Percentiles rank a stretch among this genome's conserved stretches.
These are phyloP conservation scores for Globisporangium spiculum DNA, from an alignment of 352 stramenopile genomes.

Conservation along the genomic window DNA sequence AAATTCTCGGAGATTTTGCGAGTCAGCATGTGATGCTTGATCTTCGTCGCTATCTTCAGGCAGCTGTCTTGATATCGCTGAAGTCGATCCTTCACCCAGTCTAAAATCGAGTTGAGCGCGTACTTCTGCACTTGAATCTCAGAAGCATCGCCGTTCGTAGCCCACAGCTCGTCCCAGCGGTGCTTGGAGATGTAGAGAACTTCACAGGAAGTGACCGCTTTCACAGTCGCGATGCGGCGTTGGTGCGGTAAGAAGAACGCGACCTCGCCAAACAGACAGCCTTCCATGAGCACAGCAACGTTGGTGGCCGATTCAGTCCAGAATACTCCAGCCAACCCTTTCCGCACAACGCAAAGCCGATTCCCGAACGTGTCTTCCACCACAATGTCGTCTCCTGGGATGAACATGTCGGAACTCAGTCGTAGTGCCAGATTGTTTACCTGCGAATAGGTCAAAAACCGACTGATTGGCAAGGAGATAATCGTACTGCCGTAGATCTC, in stretches of 20 bases:
- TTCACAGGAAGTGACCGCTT: slow-evolving; percentile 57
- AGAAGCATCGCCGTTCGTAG: slow-evolving; percentile 22
- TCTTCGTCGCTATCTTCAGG: slow-evolving; percentile 41
- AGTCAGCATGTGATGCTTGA: slow-evolving; percentile 29
- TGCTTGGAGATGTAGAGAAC: slow-evolving; percentile 61
- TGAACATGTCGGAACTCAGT: slow-evolving; percentile 62
- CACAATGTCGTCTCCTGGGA: slow-evolving; percentile 63
- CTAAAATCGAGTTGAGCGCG: slow-evolving; percentile 48
- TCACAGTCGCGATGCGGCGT: slow-evolving; percentile 57
- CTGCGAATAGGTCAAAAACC: slow-evolving; percentile 51
- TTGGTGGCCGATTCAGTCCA: slow-evolving; percentile 50
- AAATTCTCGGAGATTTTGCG: slow-evolving; percentile 32
- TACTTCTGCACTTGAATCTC: slow-evolving; percentile 55
- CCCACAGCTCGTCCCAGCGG: slow-evolving; percentile 65
- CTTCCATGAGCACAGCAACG: slow-evolving; percentile 57
- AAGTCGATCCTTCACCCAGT: slow-evolving; percentile 51
- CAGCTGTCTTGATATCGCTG: slow-evolving; percentile 35
- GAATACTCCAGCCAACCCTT: slow-evolving; percentile 49
- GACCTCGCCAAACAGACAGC: slow-evolving; percentile 66
- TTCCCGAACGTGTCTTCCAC: slow-evolving; percentile 55
- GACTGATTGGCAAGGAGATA: slow-evolving; percentile 46
- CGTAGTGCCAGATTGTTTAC: slow-evolving; percentile 67
- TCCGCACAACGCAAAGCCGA: slow-evolving; percentile 55
- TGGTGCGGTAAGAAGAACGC: slow-evolving; percentile 64
- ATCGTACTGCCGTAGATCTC: slow-evolving; percentile 68